Evolutionary conservation across 129 eudicot genomes (phyloP).

Genomic region (Escallonia rubra): DNA sequence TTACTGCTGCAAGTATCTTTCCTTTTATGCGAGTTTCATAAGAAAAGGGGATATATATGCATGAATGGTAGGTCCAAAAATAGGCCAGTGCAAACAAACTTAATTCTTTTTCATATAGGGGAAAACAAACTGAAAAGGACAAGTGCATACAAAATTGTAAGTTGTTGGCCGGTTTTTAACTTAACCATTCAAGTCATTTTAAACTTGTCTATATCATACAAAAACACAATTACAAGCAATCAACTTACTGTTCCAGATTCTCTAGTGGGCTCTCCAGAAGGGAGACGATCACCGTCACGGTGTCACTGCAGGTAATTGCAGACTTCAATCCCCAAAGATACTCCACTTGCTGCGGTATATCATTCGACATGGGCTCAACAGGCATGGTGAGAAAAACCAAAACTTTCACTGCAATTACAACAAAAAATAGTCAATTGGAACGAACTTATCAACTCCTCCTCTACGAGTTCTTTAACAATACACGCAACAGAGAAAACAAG

Average conservation of each 20-base stretch:
- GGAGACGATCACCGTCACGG: constrained; percentile 63
- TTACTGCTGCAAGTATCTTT: too few relatives aligned
- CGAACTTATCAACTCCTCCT: constrained; percentile 1
- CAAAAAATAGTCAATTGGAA: background rate
- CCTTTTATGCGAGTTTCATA: too few relatives aligned
- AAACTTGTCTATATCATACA: too few relatives aligned
- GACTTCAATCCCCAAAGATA: constrained; percentile 79
- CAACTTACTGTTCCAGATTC: constrained; percentile 65
- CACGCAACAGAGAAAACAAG: background rate
- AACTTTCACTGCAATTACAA: constrained; percentile 63
- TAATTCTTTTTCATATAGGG: too few relatives aligned
- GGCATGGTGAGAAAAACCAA: constrained; percentile 98
- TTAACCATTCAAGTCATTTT: too few relatives aligned
- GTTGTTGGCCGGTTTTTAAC: too few relatives aligned
- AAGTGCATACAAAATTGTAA: too few relatives aligned
- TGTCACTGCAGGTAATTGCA: constrained; percentile 55
- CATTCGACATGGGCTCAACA: constrained; percentile 70
- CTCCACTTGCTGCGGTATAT: constrained; percentile 79
- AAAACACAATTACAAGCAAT: background rate
- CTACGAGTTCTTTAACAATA: background rate
- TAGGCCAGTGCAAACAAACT: too few relatives aligned
- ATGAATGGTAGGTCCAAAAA: too few relatives aligned
- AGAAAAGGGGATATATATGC: too few relatives aligned
- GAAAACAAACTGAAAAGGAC: too few relatives aligned
- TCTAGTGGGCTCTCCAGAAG: constrained; percentile 83